phyloP scores from a whole-genome alignment of 345 rosid species.

The Corchorus capsularis region DNA sequence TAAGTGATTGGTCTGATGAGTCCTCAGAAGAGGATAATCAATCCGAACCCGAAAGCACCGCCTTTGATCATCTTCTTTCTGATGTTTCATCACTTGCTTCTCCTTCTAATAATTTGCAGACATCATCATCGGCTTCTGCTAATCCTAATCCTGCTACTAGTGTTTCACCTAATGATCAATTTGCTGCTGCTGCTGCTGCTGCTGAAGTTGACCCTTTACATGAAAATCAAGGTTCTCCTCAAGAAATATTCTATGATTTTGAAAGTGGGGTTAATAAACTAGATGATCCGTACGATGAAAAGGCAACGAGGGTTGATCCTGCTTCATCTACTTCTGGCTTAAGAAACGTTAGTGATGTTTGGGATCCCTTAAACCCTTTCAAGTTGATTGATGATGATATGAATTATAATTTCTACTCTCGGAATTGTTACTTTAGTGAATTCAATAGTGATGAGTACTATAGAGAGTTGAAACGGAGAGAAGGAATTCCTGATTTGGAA shows the following conservation, averaged over 20 bases:
- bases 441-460: conserved; percentile 74
- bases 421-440: conserved; percentile 36
- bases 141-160: no score
- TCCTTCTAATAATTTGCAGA: neutral
- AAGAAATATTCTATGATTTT: neutral
- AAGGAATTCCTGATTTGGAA: conserved; percentile 90
- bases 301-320: conserved; percentile 25
- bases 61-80: conserved; percentile 13
- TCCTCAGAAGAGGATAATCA: conserved; percentile 20
- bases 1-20: conserved; percentile 24
- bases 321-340: conserved; percentile 52
- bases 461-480: conserved; percentile 78
- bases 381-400: conserved; percentile 49
- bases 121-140: neutral
- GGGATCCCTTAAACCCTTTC: conserved; percentile 79
- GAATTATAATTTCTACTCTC: conserved; percentile 21
- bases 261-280: neutral
- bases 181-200: neutral
- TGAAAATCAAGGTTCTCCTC: neutral
- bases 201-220: neutral
- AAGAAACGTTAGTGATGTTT: conserved; percentile 45
- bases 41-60: neutral
- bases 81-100: neutral
- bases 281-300: conserved; percentile 19
- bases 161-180: neutral